Evolutionary conservation across 2,329 filamentous ascomycete species (phyloP).

Genomic region (Colletotrichum limetticola): DNA sequence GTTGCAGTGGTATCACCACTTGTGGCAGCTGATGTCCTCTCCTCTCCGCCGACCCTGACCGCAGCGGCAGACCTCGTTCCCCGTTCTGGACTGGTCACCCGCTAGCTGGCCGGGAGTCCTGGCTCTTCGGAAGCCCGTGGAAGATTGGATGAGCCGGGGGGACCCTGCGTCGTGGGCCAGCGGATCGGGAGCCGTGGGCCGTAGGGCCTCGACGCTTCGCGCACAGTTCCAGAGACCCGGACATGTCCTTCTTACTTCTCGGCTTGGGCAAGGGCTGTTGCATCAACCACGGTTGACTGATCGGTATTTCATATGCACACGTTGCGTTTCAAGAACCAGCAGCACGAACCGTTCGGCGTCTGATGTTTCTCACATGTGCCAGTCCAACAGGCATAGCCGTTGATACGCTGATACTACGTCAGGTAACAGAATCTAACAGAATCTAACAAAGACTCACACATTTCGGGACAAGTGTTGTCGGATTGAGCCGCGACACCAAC

Average conservation of each 20-base stretch:
- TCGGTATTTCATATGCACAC: conserved; percentile 1
- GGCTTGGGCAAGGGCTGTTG: background rate
- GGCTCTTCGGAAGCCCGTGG: conserved; percentile 20
- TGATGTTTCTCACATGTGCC: conserved; percentile 4
- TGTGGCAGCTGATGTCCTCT: conserved; percentile 23
- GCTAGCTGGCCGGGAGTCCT: conserved; percentile 17
- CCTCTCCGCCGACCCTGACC: conserved; percentile 14
- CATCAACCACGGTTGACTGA: conserved; percentile 16
- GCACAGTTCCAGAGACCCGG: conserved; percentile 18
- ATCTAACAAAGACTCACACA: background rate
- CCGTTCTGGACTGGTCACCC: conserved; percentile 28
- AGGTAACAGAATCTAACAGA: background rate
- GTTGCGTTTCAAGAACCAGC: conserved; percentile 17
- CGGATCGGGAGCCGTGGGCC: conserved; percentile 26
- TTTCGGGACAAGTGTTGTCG: background rate
- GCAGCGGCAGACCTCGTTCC: conserved; percentile 10
- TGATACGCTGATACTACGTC: background rate
- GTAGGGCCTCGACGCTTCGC: background rate
- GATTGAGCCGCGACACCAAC: conserved; percentile 1
- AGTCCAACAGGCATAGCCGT: background rate
- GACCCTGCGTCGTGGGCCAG: conserved; percentile 25
- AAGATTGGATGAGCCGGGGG: conserved; percentile 34
- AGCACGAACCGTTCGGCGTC: background rate
- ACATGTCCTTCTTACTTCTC: conserved; percentile 21
- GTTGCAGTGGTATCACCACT: conserved; percentile 25